These are phyloP conservation scores for Diaporthe velutina DNA, from an alignment of 2,329 filamentous ascomycete genomes.

Conservation along the genomic window DNA sequence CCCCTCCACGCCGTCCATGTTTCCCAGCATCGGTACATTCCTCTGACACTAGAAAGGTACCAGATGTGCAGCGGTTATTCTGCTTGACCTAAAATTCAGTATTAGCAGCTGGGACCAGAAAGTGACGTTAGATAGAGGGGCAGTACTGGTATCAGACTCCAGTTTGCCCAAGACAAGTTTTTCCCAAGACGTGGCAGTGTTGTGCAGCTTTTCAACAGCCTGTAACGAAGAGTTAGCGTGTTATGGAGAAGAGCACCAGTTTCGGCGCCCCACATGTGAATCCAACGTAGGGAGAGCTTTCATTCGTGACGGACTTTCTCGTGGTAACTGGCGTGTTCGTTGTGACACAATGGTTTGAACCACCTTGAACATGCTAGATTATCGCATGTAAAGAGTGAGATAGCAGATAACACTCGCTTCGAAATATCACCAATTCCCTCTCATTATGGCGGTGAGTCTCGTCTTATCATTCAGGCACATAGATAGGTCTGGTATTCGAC, in stretches of 20 bases:
- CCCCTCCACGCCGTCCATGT: background rate
- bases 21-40: background rate
- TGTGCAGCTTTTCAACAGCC: background rate
- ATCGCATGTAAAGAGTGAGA: too few species aligned
- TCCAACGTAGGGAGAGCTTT: too few species aligned
- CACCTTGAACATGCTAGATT: too few species aligned
- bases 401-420: too few species aligned
- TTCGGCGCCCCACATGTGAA: background rate
- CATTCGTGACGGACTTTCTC: too few species aligned
- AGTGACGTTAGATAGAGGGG: too few species aligned
- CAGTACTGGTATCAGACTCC: background rate
- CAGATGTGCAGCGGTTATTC: background rate
- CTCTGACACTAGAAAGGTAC: background rate
- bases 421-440: too few species aligned
- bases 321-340: too few species aligned
- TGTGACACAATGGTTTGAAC: too few species aligned
- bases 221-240: background rate
- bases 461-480: too few species aligned
- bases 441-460: too few species aligned
- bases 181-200: background rate
- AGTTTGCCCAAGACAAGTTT: background rate
- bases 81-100: background rate
- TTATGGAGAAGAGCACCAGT: background rate
- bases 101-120: background rate
- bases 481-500: background rate